Conservation (phyloP, 2,329 filamentous ascomycete species). For the Pestalotiopsis fici region DNA sequence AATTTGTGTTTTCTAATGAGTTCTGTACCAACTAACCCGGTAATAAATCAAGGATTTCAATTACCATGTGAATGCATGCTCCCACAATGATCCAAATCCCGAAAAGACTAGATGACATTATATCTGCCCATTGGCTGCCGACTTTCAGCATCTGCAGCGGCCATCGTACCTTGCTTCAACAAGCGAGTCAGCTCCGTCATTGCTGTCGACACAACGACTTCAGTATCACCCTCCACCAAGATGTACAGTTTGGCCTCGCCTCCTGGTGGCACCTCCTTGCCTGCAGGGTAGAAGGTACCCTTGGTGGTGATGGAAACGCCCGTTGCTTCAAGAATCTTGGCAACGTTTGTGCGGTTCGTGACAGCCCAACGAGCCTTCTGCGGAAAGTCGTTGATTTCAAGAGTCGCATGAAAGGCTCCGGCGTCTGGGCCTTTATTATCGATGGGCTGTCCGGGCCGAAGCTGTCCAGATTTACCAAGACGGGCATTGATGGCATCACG, state of each 20-base stretch:
- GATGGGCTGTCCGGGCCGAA: constrained; percentile 89
- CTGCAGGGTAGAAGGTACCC: constrained; percentile 82
- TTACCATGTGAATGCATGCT: background rate
- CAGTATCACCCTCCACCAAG: constrained; percentile 94
- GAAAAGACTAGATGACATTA: constrained; percentile 67
- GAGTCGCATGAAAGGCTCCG: constrained; percentile 91
- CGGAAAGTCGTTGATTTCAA: constrained; percentile 99
- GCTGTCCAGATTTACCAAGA: constrained; percentile 83
- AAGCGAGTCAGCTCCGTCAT: constrained; percentile 88
- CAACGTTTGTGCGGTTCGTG: constrained; percentile 96
- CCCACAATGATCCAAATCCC: background rate
- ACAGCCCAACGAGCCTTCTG: constrained; percentile 98
- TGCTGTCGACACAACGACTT: constrained; percentile 85
- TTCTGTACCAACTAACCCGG: too few species aligned
- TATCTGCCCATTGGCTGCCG: constrained; percentile 81
- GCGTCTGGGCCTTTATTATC: constrained; percentile 99
- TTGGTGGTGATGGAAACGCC: constrained; percentile 97
- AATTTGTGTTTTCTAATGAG: too few species aligned
- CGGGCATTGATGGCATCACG: constrained; percentile 90
- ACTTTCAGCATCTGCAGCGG: constrained; percentile 83
- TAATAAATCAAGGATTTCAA: too few species aligned
- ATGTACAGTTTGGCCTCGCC: constrained; percentile 96
- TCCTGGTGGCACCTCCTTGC: constrained; percentile 75
- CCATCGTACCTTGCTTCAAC: constrained; percentile 86
- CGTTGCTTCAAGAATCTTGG: constrained; percentile 93